Conservation (phyloP, 345 rosid species). For the Eutrema yunnanense region DNA sequence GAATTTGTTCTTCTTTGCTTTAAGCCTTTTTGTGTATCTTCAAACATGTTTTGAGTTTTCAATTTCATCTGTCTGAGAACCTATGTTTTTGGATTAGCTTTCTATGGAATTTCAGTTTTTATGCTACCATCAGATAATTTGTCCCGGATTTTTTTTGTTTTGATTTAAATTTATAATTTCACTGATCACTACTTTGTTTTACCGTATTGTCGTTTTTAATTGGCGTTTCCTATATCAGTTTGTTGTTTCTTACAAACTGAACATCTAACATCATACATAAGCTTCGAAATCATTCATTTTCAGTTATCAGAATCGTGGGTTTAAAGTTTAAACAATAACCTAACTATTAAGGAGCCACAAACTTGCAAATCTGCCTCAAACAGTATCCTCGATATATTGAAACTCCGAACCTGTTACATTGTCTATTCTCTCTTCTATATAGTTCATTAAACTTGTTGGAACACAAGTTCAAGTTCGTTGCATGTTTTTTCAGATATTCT, state of each 20-base stretch:
- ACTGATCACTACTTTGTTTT: neutral
- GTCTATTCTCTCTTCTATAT: no score
- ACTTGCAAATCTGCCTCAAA: no score
- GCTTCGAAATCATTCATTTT: no score
- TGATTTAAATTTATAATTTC: neutral
- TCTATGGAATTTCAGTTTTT: neutral
- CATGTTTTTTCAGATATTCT: no score
- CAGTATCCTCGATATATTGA: no score
- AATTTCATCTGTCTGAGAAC: constrained; percentile 12
- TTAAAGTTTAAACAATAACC: no score
- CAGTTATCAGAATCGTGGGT: no score
- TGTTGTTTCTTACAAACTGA: neutral
- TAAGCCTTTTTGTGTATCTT: neutral
- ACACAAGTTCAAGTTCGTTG: no score
- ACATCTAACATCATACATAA: no score
- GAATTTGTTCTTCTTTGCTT: neutral
- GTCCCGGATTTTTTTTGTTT: neutral
- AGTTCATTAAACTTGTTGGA: no score
- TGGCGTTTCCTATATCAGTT: neutral
- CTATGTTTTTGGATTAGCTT: constrained; percentile 21
- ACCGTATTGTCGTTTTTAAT: neutral
- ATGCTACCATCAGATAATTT: constrained; percentile 1
- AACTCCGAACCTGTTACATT: no score
- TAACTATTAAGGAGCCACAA: no score
- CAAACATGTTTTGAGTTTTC: constrained; percentile 13